These are phyloP conservation scores for Clarireedia monteithiana DNA, from an alignment of 2,329 filamentous ascomycete genomes.

Conservation along the genomic window DNA sequence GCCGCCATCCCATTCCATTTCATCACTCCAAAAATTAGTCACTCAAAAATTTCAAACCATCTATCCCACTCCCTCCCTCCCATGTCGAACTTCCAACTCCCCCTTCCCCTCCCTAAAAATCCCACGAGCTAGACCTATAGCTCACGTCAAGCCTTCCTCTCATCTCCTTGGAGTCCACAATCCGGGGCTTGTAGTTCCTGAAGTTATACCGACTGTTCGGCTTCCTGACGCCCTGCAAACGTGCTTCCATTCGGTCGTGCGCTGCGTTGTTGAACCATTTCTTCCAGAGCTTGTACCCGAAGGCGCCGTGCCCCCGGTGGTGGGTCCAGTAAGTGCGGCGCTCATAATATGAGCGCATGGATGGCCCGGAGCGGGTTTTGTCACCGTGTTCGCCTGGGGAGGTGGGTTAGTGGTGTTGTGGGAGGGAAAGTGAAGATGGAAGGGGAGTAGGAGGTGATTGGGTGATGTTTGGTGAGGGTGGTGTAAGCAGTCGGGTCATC, in stretches of 20 bases:
- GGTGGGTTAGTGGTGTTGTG: not conserved
- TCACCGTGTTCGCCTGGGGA: slow-evolving; percentile 20
- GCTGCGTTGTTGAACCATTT: slow-evolving; percentile 25
- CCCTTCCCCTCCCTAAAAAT: too few species aligned
- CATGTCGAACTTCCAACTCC: too few species aligned
- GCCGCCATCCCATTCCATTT: too few species aligned
- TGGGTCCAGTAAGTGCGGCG: slow-evolving; percentile 20
- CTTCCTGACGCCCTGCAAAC: slow-evolving; percentile 10
- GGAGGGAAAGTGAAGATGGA: too few species aligned
- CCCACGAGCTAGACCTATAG: too few species aligned
- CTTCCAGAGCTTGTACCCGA: slow-evolving; percentile 22
- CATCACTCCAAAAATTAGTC: too few species aligned
- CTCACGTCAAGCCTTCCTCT: not conserved
- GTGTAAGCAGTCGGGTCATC: too few species aligned
- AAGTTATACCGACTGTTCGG: slow-evolving; percentile 18
- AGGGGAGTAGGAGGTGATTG: too few species aligned
- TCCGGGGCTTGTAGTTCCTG: slow-evolving; percentile 11
- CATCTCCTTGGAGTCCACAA: not conserved
- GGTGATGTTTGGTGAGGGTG: too few species aligned
- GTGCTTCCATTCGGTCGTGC: slow-evolving; percentile 18
- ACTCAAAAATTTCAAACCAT: too few species aligned
- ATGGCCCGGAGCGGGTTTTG: not conserved
- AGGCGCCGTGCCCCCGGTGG: slow-evolving; percentile 16
- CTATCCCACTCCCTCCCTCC: too few species aligned
- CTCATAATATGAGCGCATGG: slow-evolving; percentile 9